These are phyloP conservation scores for Sphagnum tenellum DNA, from an alignment of 225 moss, liverwort and hornwort genomes.

Conservation along the genomic window DNA sequence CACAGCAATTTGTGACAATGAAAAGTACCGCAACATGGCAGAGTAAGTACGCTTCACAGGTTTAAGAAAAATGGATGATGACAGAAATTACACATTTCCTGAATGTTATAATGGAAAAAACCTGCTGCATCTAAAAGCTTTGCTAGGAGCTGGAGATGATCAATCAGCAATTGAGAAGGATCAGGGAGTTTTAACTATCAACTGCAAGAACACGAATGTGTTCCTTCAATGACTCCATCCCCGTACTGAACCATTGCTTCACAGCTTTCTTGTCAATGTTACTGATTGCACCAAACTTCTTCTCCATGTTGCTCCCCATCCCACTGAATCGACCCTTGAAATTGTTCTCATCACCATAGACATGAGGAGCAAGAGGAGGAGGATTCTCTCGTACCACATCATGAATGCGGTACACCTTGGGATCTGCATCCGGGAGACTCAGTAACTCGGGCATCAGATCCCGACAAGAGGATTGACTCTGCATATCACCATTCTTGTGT, in stretches of 20 bases:
- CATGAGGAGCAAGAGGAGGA: background rate
- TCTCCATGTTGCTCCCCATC: slow-evolving; percentile 46
- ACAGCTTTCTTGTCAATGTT: slow-evolving; percentile 55
- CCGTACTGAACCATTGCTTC: slow-evolving; percentile 47
- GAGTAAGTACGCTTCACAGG: no score
- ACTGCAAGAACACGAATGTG: slow-evolving; percentile 41
- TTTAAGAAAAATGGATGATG: no score
- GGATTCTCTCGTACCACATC: slow-evolving; percentile 21
- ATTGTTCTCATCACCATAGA: slow-evolving; percentile 18
- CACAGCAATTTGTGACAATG: no score
- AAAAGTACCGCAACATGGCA: no score
- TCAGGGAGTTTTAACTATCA: slow-evolving; percentile 1
- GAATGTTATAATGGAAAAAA: no score
- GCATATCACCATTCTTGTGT: background rate
- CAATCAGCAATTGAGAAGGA: no score
- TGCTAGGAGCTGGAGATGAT: no score
- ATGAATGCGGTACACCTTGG: slow-evolving; percentile 7
- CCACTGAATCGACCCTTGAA: slow-evolving; percentile 23
- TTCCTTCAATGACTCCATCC: slow-evolving; percentile 51
- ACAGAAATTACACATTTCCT: no score
- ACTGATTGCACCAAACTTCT: slow-evolving; percentile 46
- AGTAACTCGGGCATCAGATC: slow-evolving; percentile 62
- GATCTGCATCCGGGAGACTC: slow-evolving; percentile 40
- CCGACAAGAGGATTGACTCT: slow-evolving; percentile 41
- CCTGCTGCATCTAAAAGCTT: no score